phyloP scores from a whole-genome alignment of 1,284 basidiomycete genomes.

The Papiliotrema flavescens region DNA sequence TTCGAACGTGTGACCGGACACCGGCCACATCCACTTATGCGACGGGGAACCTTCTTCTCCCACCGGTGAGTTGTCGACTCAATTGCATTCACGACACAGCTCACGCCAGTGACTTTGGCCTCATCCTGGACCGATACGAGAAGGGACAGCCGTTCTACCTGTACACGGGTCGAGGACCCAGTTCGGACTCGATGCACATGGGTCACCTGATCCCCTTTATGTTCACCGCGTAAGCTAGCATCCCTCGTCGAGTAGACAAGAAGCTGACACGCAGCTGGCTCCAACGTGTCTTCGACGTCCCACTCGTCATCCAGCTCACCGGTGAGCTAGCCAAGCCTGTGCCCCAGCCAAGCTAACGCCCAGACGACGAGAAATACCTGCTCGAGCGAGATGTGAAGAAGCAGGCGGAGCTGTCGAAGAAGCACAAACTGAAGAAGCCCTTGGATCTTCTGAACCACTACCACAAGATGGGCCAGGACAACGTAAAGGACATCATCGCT shows the following conservation, averaged over 20 bases:
- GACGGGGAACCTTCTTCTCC: slow-evolving; percentile 95
- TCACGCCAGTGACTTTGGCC: slow-evolving; percentile 74
- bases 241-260: neutral
- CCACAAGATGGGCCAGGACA: slow-evolving; percentile 75
- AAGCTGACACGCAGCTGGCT: slow-evolving; percentile 66
- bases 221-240: slow-evolving; percentile 78
- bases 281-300: slow-evolving; percentile 93
- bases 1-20: slow-evolving; percentile 90
- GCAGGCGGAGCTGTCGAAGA: slow-evolving; percentile 44
- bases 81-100: slow-evolving; percentile 1
- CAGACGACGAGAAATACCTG: slow-evolving; percentile 98
- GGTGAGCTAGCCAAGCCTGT: slow-evolving; percentile 52
- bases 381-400: slow-evolving; percentile 76
- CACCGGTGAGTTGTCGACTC: slow-evolving; percentile 65
- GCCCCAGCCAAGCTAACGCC: neutral
- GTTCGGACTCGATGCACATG: slow-evolving; percentile 94
- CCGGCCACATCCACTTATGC: slow-evolving; percentile 83
- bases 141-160: slow-evolving; percentile 96
- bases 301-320: slow-evolving; percentile 91
- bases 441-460: slow-evolving; percentile 68
- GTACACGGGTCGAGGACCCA: slow-evolving; percentile 96
- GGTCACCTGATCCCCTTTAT: slow-evolving; percentile 97
- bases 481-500: slow-evolving; percentile 93
- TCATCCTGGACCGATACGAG: slow-evolving; percentile 92
- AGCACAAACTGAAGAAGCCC: slow-evolving; percentile 44